phyloP scores from a whole-genome alignment of 768 basidiomycete genomes.

The Boletus bicolor region DNA sequence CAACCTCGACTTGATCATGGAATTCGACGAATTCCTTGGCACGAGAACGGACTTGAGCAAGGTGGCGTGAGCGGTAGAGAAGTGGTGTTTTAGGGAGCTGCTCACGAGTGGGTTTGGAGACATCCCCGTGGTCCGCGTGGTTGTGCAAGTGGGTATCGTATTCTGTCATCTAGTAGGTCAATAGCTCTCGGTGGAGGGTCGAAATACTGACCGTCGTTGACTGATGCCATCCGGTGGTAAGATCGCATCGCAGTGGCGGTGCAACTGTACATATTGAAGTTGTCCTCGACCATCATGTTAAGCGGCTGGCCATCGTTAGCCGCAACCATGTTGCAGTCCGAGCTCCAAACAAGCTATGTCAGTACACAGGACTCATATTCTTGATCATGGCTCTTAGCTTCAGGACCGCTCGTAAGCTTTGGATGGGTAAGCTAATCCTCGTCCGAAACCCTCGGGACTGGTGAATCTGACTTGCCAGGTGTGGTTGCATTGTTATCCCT shows the following conservation, averaged over 20 bases:
- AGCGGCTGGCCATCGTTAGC: slow-evolving; percentile 1
- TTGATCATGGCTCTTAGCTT: slow-evolving; percentile 42
- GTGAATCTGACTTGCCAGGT: slow-evolving; percentile 21
- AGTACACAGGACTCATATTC: background rate
- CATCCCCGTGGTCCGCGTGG: background rate
- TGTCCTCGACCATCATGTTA: background rate
- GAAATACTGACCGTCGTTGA: slow-evolving; percentile 8
- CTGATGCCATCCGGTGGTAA: slow-evolving; percentile 8
- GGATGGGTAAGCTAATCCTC: slow-evolving; percentile 33
- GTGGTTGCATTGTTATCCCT: slow-evolving; percentile 36
- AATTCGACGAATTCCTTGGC: slow-evolving; percentile 77
- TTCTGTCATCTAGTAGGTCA: slow-evolving; percentile 1
- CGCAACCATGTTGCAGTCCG: slow-evolving; percentile 4
- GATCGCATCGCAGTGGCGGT: slow-evolving; percentile 11
- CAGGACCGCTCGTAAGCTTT: slow-evolving; percentile 39
- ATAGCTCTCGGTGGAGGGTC: background rate
- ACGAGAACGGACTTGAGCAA: slow-evolving; percentile 33
- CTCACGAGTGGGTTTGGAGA: slow-evolving; percentile 17
- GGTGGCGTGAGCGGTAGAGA: background rate
- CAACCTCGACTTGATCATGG: slow-evolving; percentile 88
- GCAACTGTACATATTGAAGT: background rate
- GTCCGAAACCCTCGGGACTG: background rate
- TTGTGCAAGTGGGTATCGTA: background rate
- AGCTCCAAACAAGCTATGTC: background rate
- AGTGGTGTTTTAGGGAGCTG: background rate